phyloP scores from a whole-genome alignment of 306 rosid genomes.

The Malus orientalis region DNA sequence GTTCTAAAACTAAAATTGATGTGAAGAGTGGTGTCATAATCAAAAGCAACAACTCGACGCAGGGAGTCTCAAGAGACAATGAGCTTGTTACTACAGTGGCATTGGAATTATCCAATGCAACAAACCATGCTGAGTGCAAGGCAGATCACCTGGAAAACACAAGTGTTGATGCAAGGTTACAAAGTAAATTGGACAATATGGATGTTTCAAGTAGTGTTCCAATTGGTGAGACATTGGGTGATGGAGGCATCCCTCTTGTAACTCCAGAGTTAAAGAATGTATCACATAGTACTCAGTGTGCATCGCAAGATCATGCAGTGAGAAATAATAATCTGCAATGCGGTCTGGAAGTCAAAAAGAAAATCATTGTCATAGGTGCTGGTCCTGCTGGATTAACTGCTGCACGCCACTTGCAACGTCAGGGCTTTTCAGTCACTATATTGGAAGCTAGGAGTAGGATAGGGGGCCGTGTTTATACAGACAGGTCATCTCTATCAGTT shows the following conservation, averaged over 20 bases:
- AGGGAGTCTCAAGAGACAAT: slow-evolving; percentile 35
- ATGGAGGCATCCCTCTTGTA: slow-evolving; percentile 24
- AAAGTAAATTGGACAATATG: slow-evolving; percentile 18
- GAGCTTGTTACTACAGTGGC: slow-evolving; percentile 12
- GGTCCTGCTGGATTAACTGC: slow-evolving; percentile 99
- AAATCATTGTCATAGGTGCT: slow-evolving; percentile 83
- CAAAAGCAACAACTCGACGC: slow-evolving; percentile 22
- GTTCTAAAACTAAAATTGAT: slow-evolving; percentile 36
- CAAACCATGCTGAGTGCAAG: slow-evolving; percentile 30
- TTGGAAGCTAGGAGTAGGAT: slow-evolving; percentile 91
- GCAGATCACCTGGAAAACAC: slow-evolving; percentile 22
- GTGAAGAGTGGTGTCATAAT: slow-evolving; percentile 24
- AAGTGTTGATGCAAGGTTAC: slow-evolving; percentile 25
- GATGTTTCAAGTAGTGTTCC: slow-evolving; percentile 31
- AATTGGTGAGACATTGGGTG: slow-evolving; percentile 29
- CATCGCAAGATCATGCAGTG: slow-evolving; percentile 30
- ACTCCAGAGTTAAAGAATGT: slow-evolving; percentile 36
- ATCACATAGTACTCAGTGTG: slow-evolving; percentile 23
- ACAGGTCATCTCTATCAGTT: slow-evolving; percentile 80
- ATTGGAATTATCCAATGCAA: slow-evolving; percentile 24
- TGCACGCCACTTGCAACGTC: slow-evolving; percentile 94
- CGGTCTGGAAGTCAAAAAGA: slow-evolving; percentile 46
- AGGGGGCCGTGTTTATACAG: slow-evolving; percentile 97
- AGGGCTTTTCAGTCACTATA: slow-evolving; percentile 69
- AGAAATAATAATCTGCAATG: slow-evolving; percentile 26